Base-by-base conservation (phyloP, 2,329 filamentous ascomycete species). In the Nannizziopsis arthrosporioides region DNA sequence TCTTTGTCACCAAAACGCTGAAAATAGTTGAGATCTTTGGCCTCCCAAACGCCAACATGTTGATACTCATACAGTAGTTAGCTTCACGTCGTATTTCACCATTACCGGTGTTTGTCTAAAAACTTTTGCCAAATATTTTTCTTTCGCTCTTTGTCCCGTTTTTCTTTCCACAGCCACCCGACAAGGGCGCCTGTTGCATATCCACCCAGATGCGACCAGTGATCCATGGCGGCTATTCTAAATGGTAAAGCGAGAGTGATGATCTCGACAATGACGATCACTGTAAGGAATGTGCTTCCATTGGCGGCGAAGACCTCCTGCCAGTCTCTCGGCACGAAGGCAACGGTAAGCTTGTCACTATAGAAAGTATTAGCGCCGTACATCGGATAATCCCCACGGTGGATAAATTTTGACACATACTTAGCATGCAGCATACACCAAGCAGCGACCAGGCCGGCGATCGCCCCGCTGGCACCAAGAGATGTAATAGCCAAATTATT, bases 381-480 rank as follows among this genome's bases (percentile, higher is more conserved):
- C 12, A 11, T 17, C 42, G n/a, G n/a, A n/a, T n/a, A n/a, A n/a
- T n/a, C n/a, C n/a, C n/a, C n/a, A n/a, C n/a, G n/a, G 17, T 3
- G 11, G 17, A 41, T n/a, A 10, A 22, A 30, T 22, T 31, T 27
- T 7, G 30, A 19, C 19, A 59, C 61, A 44, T 63, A 72, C 69
- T 71, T 58, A 36, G 62, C 56, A 52, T 73, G 64, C 35, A 76
- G 61, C 44, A 70, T 66, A 55, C 72, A 75, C 56, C 66, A 70
- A 14, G 73, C 71, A 2, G 68, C 72, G 10, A 74, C 59, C 17
- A 77, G 56, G 31, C 73, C 75, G 14, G 68, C 65, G 7, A 74
- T 64, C 12, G 70, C 70, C 4, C 70, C 73, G 53, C 72, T 76
- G 9, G 72, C 70, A 19, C 75, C 75, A 5, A 75, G 65, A 6